Base-by-base conservation (phyloP, 257 asterid species). In the Penstemon newberryi region DNA sequence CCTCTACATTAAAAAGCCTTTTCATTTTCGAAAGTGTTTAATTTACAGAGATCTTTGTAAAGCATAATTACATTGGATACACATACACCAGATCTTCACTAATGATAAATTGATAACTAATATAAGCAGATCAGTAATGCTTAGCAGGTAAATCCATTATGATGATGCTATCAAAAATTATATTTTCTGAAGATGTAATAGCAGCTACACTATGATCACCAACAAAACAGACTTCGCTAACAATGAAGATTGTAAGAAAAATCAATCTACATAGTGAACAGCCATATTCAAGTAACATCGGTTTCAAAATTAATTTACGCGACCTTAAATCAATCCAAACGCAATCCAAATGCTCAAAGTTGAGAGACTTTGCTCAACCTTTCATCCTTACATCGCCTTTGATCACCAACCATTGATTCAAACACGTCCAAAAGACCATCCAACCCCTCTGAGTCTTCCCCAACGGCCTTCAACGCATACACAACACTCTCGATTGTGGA, bases 401-500 rank as follows among this genome's bases (percentile, higher is more conserved):
- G 99, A 78, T 90, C 92, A 15, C 86, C 89, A 44, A 93, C 83
- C 99, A 93, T 93, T 67, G 96, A 86, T 58, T 81, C 89, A 72
- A 93, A 93, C 57, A 90, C 90, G 38, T 88, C 82, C 73, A 93
- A 78, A 6, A 93, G 78, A 55, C 81, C 73, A 73, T 88, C 96
- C 76, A 93, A 80, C 51, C 87, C 94, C 41, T 79, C 80, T 2
- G 59, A 53, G 56, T 84, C 80, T 66, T 85, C 80, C 5, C 95
- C 96, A 5, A 84, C 44, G 12, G 83, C 97, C 80, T 87, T 88
- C 84, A 90, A 76, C 38, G 96, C 94, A 60, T 87, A 87, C 5
- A 93, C 97, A 56, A 93, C 84, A 78, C 99, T 93, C 80, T 93
- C 96, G 61, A 93, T 88, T 2, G 96, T 87, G n/a, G 99, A 90